Percentiles rank a stretch among this genome's conserved stretches.
Conservation (phyloP, 257 asterid species). For the Salvia rosmarinus region DNA sequence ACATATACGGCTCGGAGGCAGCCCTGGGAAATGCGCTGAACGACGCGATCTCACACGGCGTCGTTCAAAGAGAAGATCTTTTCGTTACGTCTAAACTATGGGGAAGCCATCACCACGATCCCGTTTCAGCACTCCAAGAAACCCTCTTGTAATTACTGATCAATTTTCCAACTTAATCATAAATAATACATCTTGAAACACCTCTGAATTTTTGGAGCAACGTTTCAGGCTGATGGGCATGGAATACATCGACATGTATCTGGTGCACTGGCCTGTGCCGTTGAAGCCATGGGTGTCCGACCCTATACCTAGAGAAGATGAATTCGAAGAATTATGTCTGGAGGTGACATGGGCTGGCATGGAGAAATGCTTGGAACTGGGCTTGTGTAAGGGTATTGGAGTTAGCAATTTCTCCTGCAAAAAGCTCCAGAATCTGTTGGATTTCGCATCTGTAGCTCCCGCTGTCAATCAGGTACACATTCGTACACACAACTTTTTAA, state of each 20-base stretch:
- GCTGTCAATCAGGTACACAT: constrained; percentile 80
- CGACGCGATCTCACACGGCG: constrained; percentile 50
- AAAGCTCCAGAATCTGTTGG: constrained; percentile 52
- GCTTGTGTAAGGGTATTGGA: constrained; percentile 71
- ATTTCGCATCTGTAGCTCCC: constrained; percentile 59
- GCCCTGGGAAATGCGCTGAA: constrained; percentile 70
- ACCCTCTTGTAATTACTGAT: constrained; percentile 54
- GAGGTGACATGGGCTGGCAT: constrained; percentile 73
- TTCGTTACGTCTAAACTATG: constrained; percentile 78
- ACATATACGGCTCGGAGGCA: constrained; percentile 73
- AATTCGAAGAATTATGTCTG: constrained; percentile 57
- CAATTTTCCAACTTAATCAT: too few species aligned
- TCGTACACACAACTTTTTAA: too few species aligned
- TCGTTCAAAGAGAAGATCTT: constrained; percentile 54
- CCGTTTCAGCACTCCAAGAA: constrained; percentile 65
- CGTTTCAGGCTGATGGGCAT: constrained; percentile 59
- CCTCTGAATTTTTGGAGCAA: background rate
- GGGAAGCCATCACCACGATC: constrained; percentile 84
- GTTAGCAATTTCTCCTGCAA: constrained; percentile 78
- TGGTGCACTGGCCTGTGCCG: constrained; percentile 92
- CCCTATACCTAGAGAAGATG: constrained; percentile 66
- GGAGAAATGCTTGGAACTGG: constrained; percentile 78
- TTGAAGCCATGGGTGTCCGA: constrained; percentile 61
- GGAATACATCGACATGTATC: constrained; percentile 80
- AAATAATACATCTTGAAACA: too few species aligned